These are phyloP conservation scores for Tausonia pullulans DNA, from an alignment of 1,284 basidiomycete genomes.

Conservation along the genomic window DNA sequence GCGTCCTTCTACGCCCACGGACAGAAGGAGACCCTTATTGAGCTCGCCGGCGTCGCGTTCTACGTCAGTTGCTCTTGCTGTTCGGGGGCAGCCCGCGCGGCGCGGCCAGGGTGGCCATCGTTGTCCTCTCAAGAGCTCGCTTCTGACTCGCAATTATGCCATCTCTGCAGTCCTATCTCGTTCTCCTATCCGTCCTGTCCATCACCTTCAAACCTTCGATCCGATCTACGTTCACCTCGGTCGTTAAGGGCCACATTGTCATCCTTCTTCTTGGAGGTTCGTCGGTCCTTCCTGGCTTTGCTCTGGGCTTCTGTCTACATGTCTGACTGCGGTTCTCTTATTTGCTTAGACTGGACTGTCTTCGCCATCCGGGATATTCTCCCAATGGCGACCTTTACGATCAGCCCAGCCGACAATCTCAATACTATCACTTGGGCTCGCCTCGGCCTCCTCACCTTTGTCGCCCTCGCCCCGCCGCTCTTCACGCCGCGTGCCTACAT, in stretches of 20 bases:
- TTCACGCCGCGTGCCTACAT: constrained; percentile 6
- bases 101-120: no score
- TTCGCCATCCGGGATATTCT: constrained; percentile 55
- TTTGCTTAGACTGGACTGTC: constrained; percentile 37
- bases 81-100: neutral
- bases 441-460: constrained; percentile 10
- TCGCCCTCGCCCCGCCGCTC: constrained; percentile 7
- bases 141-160: neutral
- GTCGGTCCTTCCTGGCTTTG: neutral
- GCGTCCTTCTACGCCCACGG: constrained; percentile 1
- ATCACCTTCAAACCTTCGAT: constrained; percentile 2
- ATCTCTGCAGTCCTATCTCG: neutral
- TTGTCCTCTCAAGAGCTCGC: no score
- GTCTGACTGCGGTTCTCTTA: constrained; percentile 21
- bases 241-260: constrained; percentile 10
- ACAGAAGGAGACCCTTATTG: neutral
- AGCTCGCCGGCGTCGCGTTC: neutral
- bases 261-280: constrained; percentile 4
- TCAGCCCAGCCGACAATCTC: constrained; percentile 36
- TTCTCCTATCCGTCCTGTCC: constrained; percentile 2
- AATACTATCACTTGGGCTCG: constrained; percentile 23
- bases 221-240: constrained; percentile 1
- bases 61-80: constrained; percentile 4
- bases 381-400: constrained; percentile 46
- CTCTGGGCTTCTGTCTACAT: neutral